Base-by-base conservation (phyloP, 805 yeast species). In the Blastobotrys peoriensis region DNA sequence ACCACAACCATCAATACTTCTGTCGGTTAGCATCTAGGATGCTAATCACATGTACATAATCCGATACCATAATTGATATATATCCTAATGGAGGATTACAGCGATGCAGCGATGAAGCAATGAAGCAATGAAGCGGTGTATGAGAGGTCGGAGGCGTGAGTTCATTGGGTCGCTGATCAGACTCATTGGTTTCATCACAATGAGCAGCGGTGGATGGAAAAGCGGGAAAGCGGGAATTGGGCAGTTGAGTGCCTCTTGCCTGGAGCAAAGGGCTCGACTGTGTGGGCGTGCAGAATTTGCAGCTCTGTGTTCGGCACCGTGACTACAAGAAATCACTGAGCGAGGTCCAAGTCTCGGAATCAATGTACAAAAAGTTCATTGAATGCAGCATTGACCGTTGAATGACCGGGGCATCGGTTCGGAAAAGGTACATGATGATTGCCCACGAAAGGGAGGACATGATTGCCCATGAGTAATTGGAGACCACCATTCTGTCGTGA, bases 371-470 rank as follows among this genome's bases (percentile, higher is more conserved):
- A 59, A 78, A 84, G 43, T 79, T 78, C 84, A 84, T 76, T 43
- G 84, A 76, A 48, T 75, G 75, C 50, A 82, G 71, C 69, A 84
- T 66, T 1, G 84, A 74, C 40, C 73, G 71, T 57, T 83, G 91
- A 37, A 85, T 67, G 51, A 73, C 72, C 33, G 72, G 71, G 2
- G 83, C 81, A 51, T 83, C 81, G 47, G 69, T 67, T 45, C 81
- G 73, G 61, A 82, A 83, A 41, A 84, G 67, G 55, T 75, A 71
- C 89, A 84, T 83, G 33, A 83, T 85, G 20, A 74, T 57, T 0
- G 81, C 91, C 94, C 94, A 84, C 5, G 78, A 69, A 5, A 78
- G 48, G 13, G 81, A 76, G 1, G 88, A 81, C 53, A 79, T 75
- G 37, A 74, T 58, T 36, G 75, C 67, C 87, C 88, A 84, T 0